These are phyloP conservation scores for Colletotrichum sojae DNA, from an alignment of 2,329 filamentous ascomycete species.

Conservation along the genomic window DNA sequence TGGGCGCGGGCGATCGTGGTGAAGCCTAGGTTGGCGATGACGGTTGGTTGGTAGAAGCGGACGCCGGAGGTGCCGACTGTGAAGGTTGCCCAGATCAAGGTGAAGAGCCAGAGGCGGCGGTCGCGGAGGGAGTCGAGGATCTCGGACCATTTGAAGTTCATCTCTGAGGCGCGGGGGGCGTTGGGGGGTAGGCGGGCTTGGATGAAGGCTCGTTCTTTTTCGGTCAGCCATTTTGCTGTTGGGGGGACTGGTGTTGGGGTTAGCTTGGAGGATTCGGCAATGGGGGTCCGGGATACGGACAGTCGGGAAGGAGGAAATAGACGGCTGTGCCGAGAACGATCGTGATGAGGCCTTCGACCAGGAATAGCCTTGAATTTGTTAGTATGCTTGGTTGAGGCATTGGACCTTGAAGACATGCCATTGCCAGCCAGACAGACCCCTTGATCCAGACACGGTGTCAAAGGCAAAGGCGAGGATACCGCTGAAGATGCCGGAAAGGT, in stretches of 20 bases:
- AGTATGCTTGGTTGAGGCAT: not conserved
- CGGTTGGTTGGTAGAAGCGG: conserved; percentile 58
- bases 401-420: conserved; percentile 42
- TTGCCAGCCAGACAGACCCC: conserved; percentile 53
- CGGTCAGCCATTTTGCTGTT: conserved; percentile 60
- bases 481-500: conserved; percentile 57
- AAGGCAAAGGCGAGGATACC: conserved; percentile 61
- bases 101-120: conserved; percentile 60
- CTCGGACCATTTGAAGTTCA: conserved; percentile 57
- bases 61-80: conserved; percentile 59
- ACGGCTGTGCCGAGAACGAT: conserved; percentile 61
- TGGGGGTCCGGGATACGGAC: conserved; percentile 48
- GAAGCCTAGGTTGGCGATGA: conserved; percentile 54
- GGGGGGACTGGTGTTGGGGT: conserved; percentile 56
- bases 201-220: conserved; percentile 63
- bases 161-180: conserved; percentile 57
- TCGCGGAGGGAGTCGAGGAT: conserved; percentile 57
- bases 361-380: conserved; percentile 51
- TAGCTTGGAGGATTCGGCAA: conserved; percentile 54
- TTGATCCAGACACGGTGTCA: conserved; percentile 53
- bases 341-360: conserved; percentile 62
- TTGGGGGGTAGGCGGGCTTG: conserved; percentile 61
- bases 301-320: conserved; percentile 69
- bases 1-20: conserved; percentile 62
- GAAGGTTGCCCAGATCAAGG: conserved; percentile 59